These are phyloP conservation scores for Xanthoconium separans DNA, from an alignment of 1,284 basidiomycete genomes.

Conservation along the genomic window DNA sequence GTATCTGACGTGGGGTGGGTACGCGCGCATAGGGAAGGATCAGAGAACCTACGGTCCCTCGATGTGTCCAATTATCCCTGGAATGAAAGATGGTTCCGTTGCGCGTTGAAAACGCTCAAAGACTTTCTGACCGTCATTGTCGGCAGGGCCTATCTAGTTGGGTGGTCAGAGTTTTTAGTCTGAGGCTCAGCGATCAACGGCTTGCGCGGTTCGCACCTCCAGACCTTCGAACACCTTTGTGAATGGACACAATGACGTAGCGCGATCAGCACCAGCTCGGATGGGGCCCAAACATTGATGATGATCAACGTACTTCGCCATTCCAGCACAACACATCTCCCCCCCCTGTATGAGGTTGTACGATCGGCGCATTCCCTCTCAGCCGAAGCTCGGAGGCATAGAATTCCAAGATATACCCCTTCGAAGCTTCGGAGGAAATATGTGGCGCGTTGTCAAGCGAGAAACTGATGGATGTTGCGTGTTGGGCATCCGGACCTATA, in stretches of 20 bases:
- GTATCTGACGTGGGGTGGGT: conserved; percentile 51
- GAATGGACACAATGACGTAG: not conserved
- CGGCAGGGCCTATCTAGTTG: conserved; percentile 46
- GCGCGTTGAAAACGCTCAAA: conserved; percentile 50
- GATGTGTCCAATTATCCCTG: conserved; percentile 55
- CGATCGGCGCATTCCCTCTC: conserved; percentile 59
- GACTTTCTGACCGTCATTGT: conserved; percentile 80
- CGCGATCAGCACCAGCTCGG: not conserved
- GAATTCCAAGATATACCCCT: conserved; percentile 42
- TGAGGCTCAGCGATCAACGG: not conserved
- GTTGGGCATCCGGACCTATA: conserved; percentile 64
- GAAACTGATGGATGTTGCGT: conserved; percentile 24
- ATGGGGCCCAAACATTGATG: not conserved
- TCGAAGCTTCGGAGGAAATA: not conserved
- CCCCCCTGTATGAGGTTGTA: conserved; percentile 69
- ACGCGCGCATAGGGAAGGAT: not conserved
- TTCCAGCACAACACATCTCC: conserved; percentile 85
- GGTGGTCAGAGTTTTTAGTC: conserved; percentile 6
- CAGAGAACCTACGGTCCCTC: conserved; percentile 83
- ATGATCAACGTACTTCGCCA: conserved; percentile 65
- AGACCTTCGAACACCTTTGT: conserved; percentile 76
- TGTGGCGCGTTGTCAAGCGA: conserved; percentile 1
- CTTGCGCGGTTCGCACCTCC: conserved; percentile 40
- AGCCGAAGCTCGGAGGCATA: conserved; percentile 80
- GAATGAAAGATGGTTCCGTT: conserved; percentile 44